Evolutionary conservation across 116 monocot species (phyloP), one percentile per base, ranked within the genome.

Genomic region (Thalassia testudinum): DNA sequence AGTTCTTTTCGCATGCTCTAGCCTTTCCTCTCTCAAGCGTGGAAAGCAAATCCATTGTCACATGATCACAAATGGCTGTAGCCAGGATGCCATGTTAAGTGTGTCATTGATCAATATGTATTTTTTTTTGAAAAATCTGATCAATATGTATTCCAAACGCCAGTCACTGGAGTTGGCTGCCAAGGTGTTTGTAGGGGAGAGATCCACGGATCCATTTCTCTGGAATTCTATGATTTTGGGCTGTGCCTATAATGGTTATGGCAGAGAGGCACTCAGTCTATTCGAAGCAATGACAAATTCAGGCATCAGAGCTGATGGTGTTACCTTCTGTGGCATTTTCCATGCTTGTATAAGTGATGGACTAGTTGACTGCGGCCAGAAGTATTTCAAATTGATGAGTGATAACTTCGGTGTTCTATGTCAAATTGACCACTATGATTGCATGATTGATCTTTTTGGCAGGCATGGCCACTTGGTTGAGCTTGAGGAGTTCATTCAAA

Each of bases 131-230:
- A n/a, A n/a, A n/a, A n/a, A n/a, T n/a, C n/a, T n/a, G n/a, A n/a
- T n/a, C n/a, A 77, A 82, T 47, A 79, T 86, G 82, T 92, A 92
- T 66, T 92, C 82, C 11, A 92, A 86, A 58, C 82, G 86, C 52
- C 62, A 67, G 26, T 54, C 38, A 15, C 55, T 86, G 48, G 75
- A 77, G 15, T 73, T 82, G 28, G 80, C 86, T 10, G 56, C 71
- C 26, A 82, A 60, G 47, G 72, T 82, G 23, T 91, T 91, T 61
- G 62, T 82, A 56, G 58, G 53, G 26, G 73, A 56, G 42, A 47
- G 25, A 18, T 64, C 67, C 0, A 28, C 48, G 38, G 91, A 91
- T 60, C 26, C 72, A 42, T 60, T 86, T 21, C 53, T 91, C 5
- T 91, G 91, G 72, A 91, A 91, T 47, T 82, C 91, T 0, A 69